Percentiles rank a stretch among this genome's conserved stretches.
Evolutionary conservation across 129 eudicot species (phyloP).

Genomic region (Solidago caesia): DNA sequence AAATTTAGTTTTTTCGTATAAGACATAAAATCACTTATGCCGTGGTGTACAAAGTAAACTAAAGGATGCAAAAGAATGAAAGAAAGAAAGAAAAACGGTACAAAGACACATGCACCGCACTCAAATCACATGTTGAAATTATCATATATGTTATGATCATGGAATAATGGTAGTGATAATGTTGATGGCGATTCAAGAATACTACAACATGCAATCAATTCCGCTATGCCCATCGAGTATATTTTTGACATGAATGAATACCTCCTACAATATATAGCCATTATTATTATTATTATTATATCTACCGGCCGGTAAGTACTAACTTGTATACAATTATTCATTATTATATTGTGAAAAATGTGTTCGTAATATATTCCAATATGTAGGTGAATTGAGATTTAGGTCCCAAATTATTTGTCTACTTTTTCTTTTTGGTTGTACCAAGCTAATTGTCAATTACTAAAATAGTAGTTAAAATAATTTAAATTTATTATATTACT

Average conservation of each 20-base stretch:
- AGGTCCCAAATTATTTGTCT: too few relatives aligned
- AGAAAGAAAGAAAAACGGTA: slow-evolving; percentile 8
- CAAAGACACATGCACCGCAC: slow-evolving; percentile 32
- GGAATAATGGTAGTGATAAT: slow-evolving; percentile 34
- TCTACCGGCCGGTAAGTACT: too few relatives aligned
- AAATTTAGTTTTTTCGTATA: too few relatives aligned
- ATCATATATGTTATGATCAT: slow-evolving; percentile 23
- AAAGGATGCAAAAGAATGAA: background rate
- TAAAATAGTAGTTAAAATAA: too few relatives aligned
- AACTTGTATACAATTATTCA: too few relatives aligned
- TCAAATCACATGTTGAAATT: slow-evolving; percentile 29
- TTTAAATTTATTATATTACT: too few relatives aligned
- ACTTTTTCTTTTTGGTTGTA: too few relatives aligned
- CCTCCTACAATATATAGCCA: slow-evolving; percentile 21
- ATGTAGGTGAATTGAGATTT: too few relatives aligned
- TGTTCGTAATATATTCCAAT: too few relatives aligned
- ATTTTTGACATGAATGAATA: slow-evolving; percentile 24
- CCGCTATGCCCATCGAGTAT: slow-evolving; percentile 35
- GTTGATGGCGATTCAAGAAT: slow-evolving; percentile 35
- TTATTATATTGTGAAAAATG: too few relatives aligned
- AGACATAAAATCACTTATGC: too few relatives aligned
- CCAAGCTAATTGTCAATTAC: too few relatives aligned
- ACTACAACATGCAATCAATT: slow-evolving; percentile 32
- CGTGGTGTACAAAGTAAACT: background rate
- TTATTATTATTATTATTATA: background rate